Percentiles rank a stretch among this genome's conserved stretches.
These are phyloP conservation scores for Verticillium dahliae DNA, from an alignment of 2,329 filamentous ascomycete genomes.

Conservation along the genomic window DNA sequence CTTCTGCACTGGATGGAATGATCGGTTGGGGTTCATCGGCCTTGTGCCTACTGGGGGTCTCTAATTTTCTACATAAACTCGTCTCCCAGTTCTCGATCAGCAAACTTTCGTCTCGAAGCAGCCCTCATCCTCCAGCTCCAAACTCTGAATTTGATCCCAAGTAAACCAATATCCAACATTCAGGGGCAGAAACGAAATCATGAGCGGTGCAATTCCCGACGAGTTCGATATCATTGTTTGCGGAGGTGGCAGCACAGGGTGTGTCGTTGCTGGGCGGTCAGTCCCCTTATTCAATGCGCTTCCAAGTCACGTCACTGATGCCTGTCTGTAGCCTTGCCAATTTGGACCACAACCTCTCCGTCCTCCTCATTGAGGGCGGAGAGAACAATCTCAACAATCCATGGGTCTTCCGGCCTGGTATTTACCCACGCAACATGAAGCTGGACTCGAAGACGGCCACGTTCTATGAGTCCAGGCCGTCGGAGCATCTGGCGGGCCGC, in stretches of 20 bases:
- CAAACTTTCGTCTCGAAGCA: background rate
- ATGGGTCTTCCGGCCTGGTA: slow-evolving; percentile 69
- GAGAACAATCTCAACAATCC: slow-evolving; percentile 73
- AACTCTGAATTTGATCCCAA: background rate
- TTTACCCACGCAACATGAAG: slow-evolving; percentile 74
- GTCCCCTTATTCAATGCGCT: slow-evolving; percentile 13
- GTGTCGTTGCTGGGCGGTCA: slow-evolving; percentile 51
- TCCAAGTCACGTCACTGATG: slow-evolving; percentile 29
- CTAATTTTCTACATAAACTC: background rate
- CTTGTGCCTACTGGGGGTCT: background rate
- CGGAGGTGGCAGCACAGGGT: slow-evolving; percentile 64
- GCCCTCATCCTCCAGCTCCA: background rate
- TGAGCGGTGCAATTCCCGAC: slow-evolving; percentile 49
- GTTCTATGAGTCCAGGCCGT: slow-evolving; percentile 73
- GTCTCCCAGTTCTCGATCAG: background rate
- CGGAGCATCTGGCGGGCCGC: slow-evolving; percentile 64
- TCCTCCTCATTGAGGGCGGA: slow-evolving; percentile 64
- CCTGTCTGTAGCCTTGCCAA: slow-evolving; percentile 57
- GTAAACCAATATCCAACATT: background rate
- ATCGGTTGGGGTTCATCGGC: background rate
- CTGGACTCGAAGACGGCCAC: slow-evolving; percentile 75
- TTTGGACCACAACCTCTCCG: slow-evolving; percentile 65
- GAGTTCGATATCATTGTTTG: slow-evolving; percentile 79
- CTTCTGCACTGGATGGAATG: background rate
- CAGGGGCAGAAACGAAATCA: slow-evolving; percentile 5